These are phyloP conservation scores for Spinellus fusiger DNA, from an alignment of 192 early-diverging fungal species.

Conservation along the genomic window DNA sequence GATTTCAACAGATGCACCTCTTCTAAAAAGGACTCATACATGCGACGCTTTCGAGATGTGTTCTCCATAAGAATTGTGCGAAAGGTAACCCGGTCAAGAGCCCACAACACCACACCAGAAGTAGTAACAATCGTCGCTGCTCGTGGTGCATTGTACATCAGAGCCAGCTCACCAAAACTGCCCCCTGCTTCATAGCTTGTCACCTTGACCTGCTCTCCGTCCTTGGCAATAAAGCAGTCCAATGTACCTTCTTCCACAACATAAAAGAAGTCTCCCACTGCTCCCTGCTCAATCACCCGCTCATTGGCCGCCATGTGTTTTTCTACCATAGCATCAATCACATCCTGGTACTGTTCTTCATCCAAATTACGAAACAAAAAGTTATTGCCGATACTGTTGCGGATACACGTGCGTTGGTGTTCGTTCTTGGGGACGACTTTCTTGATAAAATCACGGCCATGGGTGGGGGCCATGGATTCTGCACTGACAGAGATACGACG, in stretches of 20 bases:
- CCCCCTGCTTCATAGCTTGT: slow-evolving; percentile 77
- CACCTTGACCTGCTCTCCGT: slow-evolving; percentile 60
- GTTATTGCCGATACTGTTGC: slow-evolving; percentile 73
- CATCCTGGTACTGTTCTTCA: slow-evolving; percentile 92
- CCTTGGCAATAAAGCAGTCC: slow-evolving; percentile 81
- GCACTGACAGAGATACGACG: slow-evolving; percentile 93
- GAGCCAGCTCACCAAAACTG: slow-evolving; percentile 95
- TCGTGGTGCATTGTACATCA: slow-evolving; percentile 99
- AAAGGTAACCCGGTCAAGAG: slow-evolving; percentile 96
- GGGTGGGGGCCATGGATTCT: slow-evolving; percentile 92
- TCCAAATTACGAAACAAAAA: slow-evolving; percentile 94
- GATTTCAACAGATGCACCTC: slow-evolving; percentile 83
- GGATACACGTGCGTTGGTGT: slow-evolving; percentile 81
- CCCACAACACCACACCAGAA: slow-evolving; percentile 86
- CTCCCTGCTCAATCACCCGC: slow-evolving; percentile 89
- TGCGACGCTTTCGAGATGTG: slow-evolving; percentile 87
- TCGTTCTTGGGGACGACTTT: slow-evolving; percentile 84
- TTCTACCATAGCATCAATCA: slow-evolving; percentile 96
- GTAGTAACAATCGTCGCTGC: slow-evolving; percentile 91
- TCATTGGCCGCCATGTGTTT: slow-evolving; percentile 69
- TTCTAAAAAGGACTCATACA: slow-evolving; percentile 96
- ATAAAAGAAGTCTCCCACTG: slow-evolving; percentile 96
- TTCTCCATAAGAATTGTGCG: slow-evolving; percentile 97
- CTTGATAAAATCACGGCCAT: slow-evolving; percentile 75
- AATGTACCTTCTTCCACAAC: slow-evolving; percentile 90